These are phyloP conservation scores for Tolypocladium tundrense DNA, from an alignment of 2,329 filamentous ascomycete species.

Conservation along the genomic window DNA sequence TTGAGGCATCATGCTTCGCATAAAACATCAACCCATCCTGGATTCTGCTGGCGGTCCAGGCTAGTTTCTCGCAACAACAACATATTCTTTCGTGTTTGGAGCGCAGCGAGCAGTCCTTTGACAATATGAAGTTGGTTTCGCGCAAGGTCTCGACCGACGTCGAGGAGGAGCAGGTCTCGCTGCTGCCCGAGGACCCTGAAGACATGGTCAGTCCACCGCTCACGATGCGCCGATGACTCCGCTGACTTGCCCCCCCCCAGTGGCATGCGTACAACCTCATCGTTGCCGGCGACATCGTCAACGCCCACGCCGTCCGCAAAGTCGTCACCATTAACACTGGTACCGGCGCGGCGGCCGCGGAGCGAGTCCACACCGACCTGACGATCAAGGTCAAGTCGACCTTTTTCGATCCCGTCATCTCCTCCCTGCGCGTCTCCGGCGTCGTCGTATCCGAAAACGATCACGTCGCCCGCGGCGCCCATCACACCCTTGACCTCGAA, in stretches of 20 bases:
- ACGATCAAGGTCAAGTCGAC: conserved; percentile 45
- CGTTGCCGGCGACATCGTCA: conserved; percentile 39
- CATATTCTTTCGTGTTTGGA: not conserved
- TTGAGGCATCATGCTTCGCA: not conserved
- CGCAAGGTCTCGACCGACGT: conserved; percentile 26
- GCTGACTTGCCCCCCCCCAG: conserved; percentile 14
- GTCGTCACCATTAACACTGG: conserved; percentile 39
- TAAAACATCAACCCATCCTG: not conserved
- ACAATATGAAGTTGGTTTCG: conserved; percentile 29
- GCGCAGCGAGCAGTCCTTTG: not conserved
- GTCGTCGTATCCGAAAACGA: conserved; percentile 42
- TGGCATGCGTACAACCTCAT: conserved; percentile 56
- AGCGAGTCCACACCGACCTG: conserved; percentile 48
- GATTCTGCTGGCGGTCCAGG: not conserved
- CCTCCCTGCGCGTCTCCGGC: conserved; percentile 46
- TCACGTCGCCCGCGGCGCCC: conserved; percentile 41
- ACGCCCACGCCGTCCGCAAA: conserved; percentile 46
- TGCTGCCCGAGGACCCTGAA: conserved; percentile 34
- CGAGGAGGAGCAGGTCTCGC: conserved; percentile 29
- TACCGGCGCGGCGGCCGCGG: conserved; percentile 35
- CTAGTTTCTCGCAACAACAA: not conserved
- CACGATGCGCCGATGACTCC: not conserved
- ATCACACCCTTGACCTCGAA: conserved; percentile 67
- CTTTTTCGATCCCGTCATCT: conserved; percentile 47
- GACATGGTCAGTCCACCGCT: conserved; percentile 28